Base-by-base conservation (phyloP, 495 filamentous ascomycete species). In the Penicillium parvum region DNA sequence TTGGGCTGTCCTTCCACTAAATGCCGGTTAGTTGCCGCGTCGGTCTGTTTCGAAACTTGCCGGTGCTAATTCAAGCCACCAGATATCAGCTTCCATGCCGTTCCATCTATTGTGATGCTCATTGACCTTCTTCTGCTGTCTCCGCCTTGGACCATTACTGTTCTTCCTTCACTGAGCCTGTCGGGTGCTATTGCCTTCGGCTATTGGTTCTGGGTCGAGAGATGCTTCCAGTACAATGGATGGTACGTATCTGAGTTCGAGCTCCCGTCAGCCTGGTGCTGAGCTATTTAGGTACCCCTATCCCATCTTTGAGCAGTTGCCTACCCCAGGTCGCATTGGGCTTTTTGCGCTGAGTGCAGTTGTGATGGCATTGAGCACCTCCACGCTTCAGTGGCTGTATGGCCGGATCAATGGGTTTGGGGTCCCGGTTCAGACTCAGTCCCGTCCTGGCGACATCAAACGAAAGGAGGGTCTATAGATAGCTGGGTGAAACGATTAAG, bases 161-260 rank as follows among this genome's bases (percentile, higher is more conserved):
- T 70, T 8, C 52, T 83, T 1, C 75, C 79, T 3, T 76, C 83
- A 0, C 66, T 90, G 30, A 70, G 71, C 0, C 48, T 89, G 29
- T 88, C 82, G 40, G 70, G 72, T 21, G 51, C 55, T 12, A 67
- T 94, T 43, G 87, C 86, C 2, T 77, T 88, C 40, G 63, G 69
- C 10, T 96, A 96, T 63, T 96, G 87, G 87, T 76, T 83, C 43
- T 95, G 90, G 90, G 77, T 95, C 5, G 88, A 96, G 59, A 74
- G 74, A 17, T 94, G 88, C 67, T 88, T 81, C 52, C 50, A 65
- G 12, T 65, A 76, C 38, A 95, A 95, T 51, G 85, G 86, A 57
- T 90, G 79, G 79, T 84, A 59, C 57, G 77, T 60, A 0, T n/a
- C 20, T 12, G 10, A 18, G 40, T 18, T 15, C 18, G 0, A 21